A percentile compares a stretch with the other conserved stretches of the same genome.
Evolutionary conservation across 23 red algal species (phyloP).

Genomic region (Agarophyton chilense): DNA sequence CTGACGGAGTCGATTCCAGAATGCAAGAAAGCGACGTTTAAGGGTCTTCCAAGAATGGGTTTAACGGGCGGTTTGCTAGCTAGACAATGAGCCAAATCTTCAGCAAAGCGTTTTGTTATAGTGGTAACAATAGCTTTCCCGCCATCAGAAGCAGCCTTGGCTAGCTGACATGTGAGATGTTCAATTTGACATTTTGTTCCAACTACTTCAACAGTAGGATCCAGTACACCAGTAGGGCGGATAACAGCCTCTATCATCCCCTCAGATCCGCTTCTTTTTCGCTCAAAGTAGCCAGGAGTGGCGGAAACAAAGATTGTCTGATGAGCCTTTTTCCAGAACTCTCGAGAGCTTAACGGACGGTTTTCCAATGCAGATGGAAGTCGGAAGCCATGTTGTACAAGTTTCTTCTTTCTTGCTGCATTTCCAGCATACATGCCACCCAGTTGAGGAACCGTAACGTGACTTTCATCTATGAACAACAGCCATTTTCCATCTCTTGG

Average conservation of each 20-base stretch:
- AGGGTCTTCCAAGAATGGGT: slow-evolving; percentile 33
- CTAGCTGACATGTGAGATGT: slow-evolving; percentile 61
- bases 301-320: slow-evolving; percentile 88
- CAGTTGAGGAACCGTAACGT: slow-evolving; percentile 88
- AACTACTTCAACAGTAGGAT: slow-evolving; percentile 74
- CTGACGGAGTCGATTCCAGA: slow-evolving; percentile 84
- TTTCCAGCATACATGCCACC: slow-evolving; percentile 82
- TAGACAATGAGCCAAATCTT: slow-evolving; percentile 78
- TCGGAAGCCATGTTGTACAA: slow-evolving; percentile 83
- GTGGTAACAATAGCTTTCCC: slow-evolving; percentile 83
- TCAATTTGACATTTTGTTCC: slow-evolving; percentile 77
- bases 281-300: slow-evolving; percentile 82
- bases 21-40: slow-evolving; percentile 80
- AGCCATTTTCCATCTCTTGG: slow-evolving; percentile 72
- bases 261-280: slow-evolving; percentile 21
- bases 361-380: slow-evolving; percentile 88
- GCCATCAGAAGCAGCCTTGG: slow-evolving; percentile 26
- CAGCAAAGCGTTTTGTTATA: slow-evolving; percentile 83
- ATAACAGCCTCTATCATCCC: slow-evolving; percentile 73
- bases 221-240: slow-evolving; percentile 81
- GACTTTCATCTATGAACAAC: slow-evolving; percentile 89
- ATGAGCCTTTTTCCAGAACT: slow-evolving; percentile 83
- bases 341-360: slow-evolving; percentile 69
- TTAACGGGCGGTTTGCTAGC: slow-evolving; percentile 38
- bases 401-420: slow-evolving; percentile 76